Evolutionary conservation across 2,329 filamentous ascomycete genomes (phyloP).

Genomic region (Epichloe gansuensis): DNA sequence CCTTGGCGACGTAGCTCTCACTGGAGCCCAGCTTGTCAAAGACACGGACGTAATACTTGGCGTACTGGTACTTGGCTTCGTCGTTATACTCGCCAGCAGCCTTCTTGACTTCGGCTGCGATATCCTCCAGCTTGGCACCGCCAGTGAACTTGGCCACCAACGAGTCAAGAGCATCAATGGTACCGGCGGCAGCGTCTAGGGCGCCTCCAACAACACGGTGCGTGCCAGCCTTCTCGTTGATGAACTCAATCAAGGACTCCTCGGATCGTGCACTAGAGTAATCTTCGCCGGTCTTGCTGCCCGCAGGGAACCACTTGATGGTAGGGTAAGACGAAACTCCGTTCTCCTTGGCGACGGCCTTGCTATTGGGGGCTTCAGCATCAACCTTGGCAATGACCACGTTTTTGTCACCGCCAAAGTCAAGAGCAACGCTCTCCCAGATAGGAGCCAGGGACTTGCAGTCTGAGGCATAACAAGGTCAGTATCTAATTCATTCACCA

Average conservation of each 20-base stretch:
- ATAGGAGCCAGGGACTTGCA: conserved; percentile 88
- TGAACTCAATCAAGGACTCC: conserved; percentile 61
- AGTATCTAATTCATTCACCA: neutral
- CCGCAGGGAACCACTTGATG: conserved; percentile 93
- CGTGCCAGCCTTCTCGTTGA: conserved; percentile 84
- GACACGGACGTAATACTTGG: conserved; percentile 87
- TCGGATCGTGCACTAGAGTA: conserved; percentile 72
- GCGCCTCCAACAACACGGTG: conserved; percentile 72
- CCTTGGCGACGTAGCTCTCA: conserved; percentile 71
- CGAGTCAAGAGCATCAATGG: conserved; percentile 64
- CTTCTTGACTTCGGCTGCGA: conserved; percentile 61
- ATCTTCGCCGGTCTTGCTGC: conserved; percentile 55
- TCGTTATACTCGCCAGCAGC: conserved; percentile 54
- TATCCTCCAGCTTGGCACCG: conserved; percentile 47
- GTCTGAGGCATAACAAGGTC: conserved; percentile 42
- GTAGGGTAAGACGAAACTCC: conserved; percentile 84
- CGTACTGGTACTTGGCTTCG: conserved; percentile 58
- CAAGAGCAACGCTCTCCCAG: conserved; percentile 77
- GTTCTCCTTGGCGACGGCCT: conserved; percentile 62
- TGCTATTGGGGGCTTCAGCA: conserved; percentile 77
- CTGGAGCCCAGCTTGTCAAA: conserved; percentile 74
- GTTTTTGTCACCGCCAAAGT: conserved; percentile 64
- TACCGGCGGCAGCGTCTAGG: conserved; percentile 68
- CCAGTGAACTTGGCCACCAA: conserved; percentile 64
- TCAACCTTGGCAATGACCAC: conserved; percentile 93